Evolutionary conservation across 805 yeast genomes (phyloP), one percentile per base, ranked within the genome.

Genomic region (Grigorovia humatica): DNA sequence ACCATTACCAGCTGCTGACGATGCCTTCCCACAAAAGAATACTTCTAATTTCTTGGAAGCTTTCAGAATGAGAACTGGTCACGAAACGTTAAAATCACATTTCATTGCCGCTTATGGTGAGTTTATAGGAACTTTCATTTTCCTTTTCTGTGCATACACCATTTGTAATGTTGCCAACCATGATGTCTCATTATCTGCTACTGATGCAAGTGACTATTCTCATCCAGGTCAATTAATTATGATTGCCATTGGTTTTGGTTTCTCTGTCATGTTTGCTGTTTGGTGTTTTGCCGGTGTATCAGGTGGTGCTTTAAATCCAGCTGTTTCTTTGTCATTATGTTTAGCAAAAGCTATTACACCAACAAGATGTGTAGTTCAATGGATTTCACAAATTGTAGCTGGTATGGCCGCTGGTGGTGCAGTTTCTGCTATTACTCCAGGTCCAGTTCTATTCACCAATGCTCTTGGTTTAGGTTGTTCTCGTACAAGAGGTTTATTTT

Each of bases 321-420:
- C 93, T 48, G 95, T 88, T 44, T 83, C 95, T 20, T 73, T 86
- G 43, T 72, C 89, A 30, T 72, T 88, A 64, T 76, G 81, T n/a
- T 70, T 85, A 45, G 83, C 86, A 19, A 77, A 85, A 56, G 91
- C 88, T 51, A 76, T 85, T 54, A 77, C 88, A 44, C 88, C 89
- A 51, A 54, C 83, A 35, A 80, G 93, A 68, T 90, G 85, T 58
- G 67, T 73, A 20, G 66, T 84, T 52, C 80, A 83, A 81, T 70
- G 79, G 69, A 46, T 82, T 51, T 59, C 90, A 43, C 95, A 88
- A 72, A 66, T 87, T 63, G 69, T 86, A 66, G 95, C 85, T 49
- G 95, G 95, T 69, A 83, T 88, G 82, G 88, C 88, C 61, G 96
- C 96, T 52, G 95, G 91, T 52, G 95, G 88, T 68, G 91, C 88